Conservation (phyloP, 2,329 filamentous ascomycete species). For the Alternaria sp. region DNA sequence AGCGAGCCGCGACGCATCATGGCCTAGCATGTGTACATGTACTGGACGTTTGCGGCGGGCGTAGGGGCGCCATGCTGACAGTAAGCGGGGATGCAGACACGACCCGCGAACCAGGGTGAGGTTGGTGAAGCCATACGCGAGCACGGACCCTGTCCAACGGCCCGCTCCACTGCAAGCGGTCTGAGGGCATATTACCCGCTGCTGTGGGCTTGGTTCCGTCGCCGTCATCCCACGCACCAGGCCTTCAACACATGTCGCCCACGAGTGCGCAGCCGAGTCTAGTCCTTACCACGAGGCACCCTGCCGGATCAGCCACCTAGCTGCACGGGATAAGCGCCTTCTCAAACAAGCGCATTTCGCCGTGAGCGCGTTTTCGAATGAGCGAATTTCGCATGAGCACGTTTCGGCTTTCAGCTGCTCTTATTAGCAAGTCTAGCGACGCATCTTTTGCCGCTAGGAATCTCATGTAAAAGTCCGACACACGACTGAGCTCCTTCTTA, state of each 20-base stretch:
- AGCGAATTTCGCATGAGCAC: not conserved
- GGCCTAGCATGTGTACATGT: not conserved
- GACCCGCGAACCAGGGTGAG: not conserved
- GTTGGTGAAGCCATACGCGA: not conserved
- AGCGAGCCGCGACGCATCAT: not conserved
- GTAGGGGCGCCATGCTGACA: not conserved
- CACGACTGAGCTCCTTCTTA: not conserved
- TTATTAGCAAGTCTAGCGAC: not conserved
- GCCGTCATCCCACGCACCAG: not conserved
- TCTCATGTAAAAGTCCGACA: not conserved
- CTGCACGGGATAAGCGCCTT: not conserved
- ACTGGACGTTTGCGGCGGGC: not conserved
- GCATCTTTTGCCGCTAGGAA: not conserved
- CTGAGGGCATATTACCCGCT: not conserved
- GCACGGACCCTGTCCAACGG: not conserved
- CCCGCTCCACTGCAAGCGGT: not conserved
- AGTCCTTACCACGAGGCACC: not conserved
- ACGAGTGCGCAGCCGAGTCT: not conserved
- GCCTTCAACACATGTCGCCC: not conserved
- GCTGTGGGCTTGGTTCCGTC: not conserved
- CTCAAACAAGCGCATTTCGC: not conserved
- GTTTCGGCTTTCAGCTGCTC: not conserved
- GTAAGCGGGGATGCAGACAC: not conserved
- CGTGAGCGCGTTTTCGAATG: not conserved
- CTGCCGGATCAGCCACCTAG: not conserved